phyloP scores from a whole-genome alignment of 2,329 filamentous ascomycete species.

The Fusarium napiforme region DNA sequence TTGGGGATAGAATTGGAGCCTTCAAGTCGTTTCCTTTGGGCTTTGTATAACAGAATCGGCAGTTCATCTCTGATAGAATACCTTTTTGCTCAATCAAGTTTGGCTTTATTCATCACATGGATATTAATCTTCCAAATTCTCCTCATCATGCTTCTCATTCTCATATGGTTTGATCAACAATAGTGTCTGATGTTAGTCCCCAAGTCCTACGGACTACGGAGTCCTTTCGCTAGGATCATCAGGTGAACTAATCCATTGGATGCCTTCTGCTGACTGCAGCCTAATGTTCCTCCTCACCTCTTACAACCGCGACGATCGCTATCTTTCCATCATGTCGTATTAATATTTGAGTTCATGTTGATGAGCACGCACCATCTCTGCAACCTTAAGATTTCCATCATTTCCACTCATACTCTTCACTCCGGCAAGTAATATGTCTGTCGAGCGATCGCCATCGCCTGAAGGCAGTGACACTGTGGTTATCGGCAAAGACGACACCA shows the following conservation, averaged over 20 bases:
- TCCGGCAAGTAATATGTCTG: not conserved
- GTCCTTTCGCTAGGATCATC: not conserved
- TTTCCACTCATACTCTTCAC: not conserved
- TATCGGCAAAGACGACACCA: slow-evolving; percentile 36
- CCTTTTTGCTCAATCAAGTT: not conserved
- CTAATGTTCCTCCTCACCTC: not conserved
- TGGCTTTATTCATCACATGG: rapidly evolving
- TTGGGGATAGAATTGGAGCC: slow-evolving; percentile 16
- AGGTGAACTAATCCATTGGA: not conserved
- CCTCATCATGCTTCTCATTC: not conserved
- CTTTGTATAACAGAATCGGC: slow-evolving; percentile 22
- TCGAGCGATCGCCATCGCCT: not conserved
- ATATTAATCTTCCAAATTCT: rapidly evolving
- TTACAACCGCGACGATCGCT: no score
- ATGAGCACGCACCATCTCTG: not conserved
- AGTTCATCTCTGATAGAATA: not conserved
- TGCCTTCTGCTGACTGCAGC: not conserved
- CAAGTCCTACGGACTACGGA: not conserved
- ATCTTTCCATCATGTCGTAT: not conserved
- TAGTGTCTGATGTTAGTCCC: not conserved
- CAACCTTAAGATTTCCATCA: rapidly evolving
- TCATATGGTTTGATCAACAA: not conserved
- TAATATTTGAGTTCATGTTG: not conserved
- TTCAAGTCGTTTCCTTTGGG: not conserved
- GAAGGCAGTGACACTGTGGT: slow-evolving; percentile 27